Base-by-base conservation (phyloP, 805 yeast genomes). In the Candida qinlingensis region DNA sequence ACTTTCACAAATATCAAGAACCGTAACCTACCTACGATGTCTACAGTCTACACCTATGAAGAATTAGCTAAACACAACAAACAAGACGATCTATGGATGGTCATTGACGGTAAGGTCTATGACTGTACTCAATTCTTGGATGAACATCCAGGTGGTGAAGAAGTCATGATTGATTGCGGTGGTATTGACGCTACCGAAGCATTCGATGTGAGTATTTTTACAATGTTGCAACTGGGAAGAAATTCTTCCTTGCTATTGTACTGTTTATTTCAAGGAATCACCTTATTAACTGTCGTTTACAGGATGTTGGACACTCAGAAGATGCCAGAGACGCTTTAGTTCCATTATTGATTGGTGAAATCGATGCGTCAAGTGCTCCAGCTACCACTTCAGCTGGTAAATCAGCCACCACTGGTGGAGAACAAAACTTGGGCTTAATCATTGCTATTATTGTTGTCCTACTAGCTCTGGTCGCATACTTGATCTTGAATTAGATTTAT, bases 221-320 rank as follows among this genome's bases (percentile, higher is more conserved):
- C 25, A 7, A 19, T 19, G 19, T 19, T 19, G 19, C 19, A 19
- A 19, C 19, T 19, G 3, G 19, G 19, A 19, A 19, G 19, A 19
- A 2, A 19, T 19, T 19, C 19, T 19, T 19, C 19, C 19, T 19
- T 19, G 19, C 19, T 19, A 19, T 19, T 19, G 19, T 19, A 19
- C 3, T 19, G 19, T 19, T 19, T 19, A 19, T 19, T 19, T 19
- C 19, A 19, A 19, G 19, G 19, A 19, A 19, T 19, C 19, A 19
- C 19, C 19, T 19, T 39, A 47, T 44, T 43, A 40, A 49, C 50
- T 13, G 31, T 10, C 7, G 6, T 2, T 13, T 13, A 37, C 76
- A 47, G 82, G 96, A 89, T 63, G 91, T 94, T 64, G 99, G 99
- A 35, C 99, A 94, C 71, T 89, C 98, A 35, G 97, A 91, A 54